Base-by-base conservation (phyloP, 2,329 filamentous ascomycete genomes). In the Cladorrhinum sp. region DNA sequence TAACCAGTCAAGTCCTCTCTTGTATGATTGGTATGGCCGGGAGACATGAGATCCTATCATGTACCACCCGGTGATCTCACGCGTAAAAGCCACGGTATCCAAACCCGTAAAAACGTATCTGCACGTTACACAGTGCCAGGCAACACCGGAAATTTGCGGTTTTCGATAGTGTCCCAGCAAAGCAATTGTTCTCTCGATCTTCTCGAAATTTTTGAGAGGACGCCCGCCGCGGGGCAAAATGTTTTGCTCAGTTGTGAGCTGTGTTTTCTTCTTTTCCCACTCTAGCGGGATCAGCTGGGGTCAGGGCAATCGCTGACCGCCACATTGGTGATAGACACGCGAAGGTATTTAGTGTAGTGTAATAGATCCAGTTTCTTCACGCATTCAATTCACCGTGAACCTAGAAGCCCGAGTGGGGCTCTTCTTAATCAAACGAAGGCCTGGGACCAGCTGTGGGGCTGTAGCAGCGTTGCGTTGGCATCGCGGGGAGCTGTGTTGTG, bases 401-500 rank as follows among this genome's bases (percentile, higher is more conserved):
- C 51, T 54, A 18, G 53, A 23, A 48, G 25, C 24, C 25, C 4
- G 55, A 59, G 64, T 61, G 63, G 61, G 62, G 61, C 55, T 57
- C 38, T 27, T 50, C 20, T 50, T 22, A 23, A 29, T 22, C 49
- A 13, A 7, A 50, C 16, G 23, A 50, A 25, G 49, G 58, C 56
- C 53, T 50, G 57, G 58, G 36, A 58, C 50, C 13, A 45, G 12
- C 24, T 25, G 65, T 64, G 59, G 63, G 59, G 55, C 56, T 58
- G 55, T 61, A 50, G 64, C 62, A 66, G 65, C 61, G 62, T 61
- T 68, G 66, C 58, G 66, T 61, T 67, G 65, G 63, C 65, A 67
- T 65, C 62, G 61, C 61, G 61, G 64, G 66, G 58, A 58, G 60
- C 45, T 58, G 38, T 57, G 51, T n/a, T n/a, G n/a, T n/a, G n/a